Evolutionary conservation across 768 basidiomycete genomes (phyloP), one percentile per base, ranked within the genome.

Genomic region (Lentinula raphanica): DNA sequence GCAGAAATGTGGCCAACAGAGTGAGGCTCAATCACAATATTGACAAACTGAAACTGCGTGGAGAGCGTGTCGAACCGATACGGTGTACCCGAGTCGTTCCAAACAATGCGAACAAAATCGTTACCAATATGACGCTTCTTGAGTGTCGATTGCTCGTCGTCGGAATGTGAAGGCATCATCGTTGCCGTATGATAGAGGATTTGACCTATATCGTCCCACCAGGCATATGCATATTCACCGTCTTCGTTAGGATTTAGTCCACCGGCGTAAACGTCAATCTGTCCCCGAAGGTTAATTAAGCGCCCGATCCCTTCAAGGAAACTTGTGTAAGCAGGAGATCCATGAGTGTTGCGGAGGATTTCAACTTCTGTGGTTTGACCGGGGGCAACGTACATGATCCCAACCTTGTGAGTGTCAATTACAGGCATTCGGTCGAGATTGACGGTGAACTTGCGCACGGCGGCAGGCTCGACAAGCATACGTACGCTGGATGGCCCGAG

Each of bases 171-270:
- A 3, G 97, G 97, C 96, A 98, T 98, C 78, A 99, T 87, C 2
- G 97, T 98, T 8, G 96, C 91, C 2, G 94, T 89, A 71, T 98
- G 97, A 69, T 91, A 99, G 55, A 98, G 80, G 60, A 97, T 85
- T 68, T 98, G 95, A 3, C 90, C 86, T 50, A 98, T 94, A 66
- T 98, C 94, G 69, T 98, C 94, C 92, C 95, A 97, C 95, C 96
- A 99, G 0, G 95, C 94, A 68, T 98, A 98, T 0, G 96, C 92
- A 67, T 95, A 97, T 71, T 94, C 90, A 13, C 97, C 97, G 66
- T 99, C 94, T 65, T 90, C 84, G 60, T 94, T 91, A 7, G 92
- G 85, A 66, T 94, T 88, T 25, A 98, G 79, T 3, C 94, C 92
- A 7, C 95, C 97, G 2, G 90, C 90, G 69, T 95, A 97, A 65